phyloP scores from a whole-genome alignment of 2,329 filamentous ascomycete species.

The Volutella citrinella region DNA sequence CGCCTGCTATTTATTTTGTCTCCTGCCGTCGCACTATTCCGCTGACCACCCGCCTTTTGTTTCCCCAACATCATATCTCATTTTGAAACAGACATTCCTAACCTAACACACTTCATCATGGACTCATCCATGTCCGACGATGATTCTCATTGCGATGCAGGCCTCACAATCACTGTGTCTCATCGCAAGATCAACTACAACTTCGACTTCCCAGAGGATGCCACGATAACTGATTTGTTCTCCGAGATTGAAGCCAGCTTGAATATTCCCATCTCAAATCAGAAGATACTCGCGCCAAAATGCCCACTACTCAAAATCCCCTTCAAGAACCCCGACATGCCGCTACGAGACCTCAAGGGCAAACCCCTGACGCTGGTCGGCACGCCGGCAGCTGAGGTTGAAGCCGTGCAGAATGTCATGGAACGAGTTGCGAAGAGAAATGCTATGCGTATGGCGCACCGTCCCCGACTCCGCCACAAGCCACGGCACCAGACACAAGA shows the following conservation, averaged over 20 bases:
- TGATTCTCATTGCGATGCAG: no score
- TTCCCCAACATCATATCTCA: no score
- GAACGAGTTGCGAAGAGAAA: slow-evolving; percentile 48
- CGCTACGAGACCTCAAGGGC: slow-evolving; percentile 45
- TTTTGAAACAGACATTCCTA: no score
- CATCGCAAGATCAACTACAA: no score
- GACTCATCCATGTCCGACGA: no score
- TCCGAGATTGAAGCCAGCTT: slow-evolving; percentile 53
- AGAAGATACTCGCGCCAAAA: slow-evolving; percentile 68
- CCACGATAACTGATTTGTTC: slow-evolving; percentile 58
- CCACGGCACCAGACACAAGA: no score
- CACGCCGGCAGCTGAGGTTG: slow-evolving; percentile 57
- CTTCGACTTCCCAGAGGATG: slow-evolving; percentile 40
- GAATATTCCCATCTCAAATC: slow-evolving; percentile 59
- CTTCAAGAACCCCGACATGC: slow-evolving; percentile 55
- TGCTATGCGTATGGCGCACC: slow-evolving; percentile 31
- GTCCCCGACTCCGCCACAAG: slow-evolving; percentile 18
- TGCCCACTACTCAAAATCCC: slow-evolving; percentile 62
- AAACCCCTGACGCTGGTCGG: slow-evolving; percentile 67
- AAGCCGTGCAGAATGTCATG: slow-evolving; percentile 48
- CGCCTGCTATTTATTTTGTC: no score
- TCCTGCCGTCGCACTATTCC: no score
- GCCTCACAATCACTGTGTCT: no score
- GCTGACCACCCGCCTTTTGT: no score
- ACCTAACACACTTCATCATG: no score